phyloP scores from a whole-genome alignment of 352 stramenopile species.

The Globisporangium splendens region DNA sequence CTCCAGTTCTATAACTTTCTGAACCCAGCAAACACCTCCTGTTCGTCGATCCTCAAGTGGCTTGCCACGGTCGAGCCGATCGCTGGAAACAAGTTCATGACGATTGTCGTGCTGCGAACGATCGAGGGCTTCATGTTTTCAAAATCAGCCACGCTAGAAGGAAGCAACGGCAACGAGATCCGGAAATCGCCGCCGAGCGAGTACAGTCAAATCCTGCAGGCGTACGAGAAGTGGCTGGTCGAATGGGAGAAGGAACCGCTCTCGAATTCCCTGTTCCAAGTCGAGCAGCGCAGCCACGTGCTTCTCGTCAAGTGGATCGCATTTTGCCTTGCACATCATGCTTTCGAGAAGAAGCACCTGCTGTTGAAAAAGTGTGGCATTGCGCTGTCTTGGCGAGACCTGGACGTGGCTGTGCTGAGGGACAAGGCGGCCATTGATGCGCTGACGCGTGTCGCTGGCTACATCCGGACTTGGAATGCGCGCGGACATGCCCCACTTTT shows the following conservation, averaged over 20 bases:
- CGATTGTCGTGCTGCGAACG: constrained; percentile 19
- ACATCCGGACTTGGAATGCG: constrained; percentile 38
- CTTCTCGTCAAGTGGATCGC: constrained; percentile 40
- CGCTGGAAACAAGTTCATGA: neutral
- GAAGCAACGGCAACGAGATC: neutral
- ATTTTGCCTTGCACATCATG: constrained; percentile 39
- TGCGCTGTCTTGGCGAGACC: constrained; percentile 31
- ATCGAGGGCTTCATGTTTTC: constrained; percentile 32
- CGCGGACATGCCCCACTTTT: constrained; percentile 24
- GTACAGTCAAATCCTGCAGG: neutral
- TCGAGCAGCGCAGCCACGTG: constrained; percentile 37
- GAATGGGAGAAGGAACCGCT: constrained; percentile 16
- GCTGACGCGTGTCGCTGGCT: constrained; percentile 27
- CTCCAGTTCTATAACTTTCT: neutral
- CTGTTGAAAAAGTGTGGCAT: constrained; percentile 35
- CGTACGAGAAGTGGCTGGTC: constrained; percentile 4
- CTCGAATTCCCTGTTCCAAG: constrained; percentile 15
- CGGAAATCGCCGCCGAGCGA: neutral
- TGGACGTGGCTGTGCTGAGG: constrained; percentile 31
- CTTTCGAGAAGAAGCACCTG: constrained; percentile 8
- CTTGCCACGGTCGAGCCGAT: neutral
- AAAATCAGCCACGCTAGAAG: constrained; percentile 2
- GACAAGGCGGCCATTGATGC: constrained; percentile 25
- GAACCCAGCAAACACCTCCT: neutral
- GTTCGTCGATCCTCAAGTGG: constrained; percentile 8